Percentiles rank a stretch among this genome's conserved stretches.
Evolutionary conservation across 2,329 filamentous ascomycete species (phyloP).

Genomic region (Fusarium sp.): DNA sequence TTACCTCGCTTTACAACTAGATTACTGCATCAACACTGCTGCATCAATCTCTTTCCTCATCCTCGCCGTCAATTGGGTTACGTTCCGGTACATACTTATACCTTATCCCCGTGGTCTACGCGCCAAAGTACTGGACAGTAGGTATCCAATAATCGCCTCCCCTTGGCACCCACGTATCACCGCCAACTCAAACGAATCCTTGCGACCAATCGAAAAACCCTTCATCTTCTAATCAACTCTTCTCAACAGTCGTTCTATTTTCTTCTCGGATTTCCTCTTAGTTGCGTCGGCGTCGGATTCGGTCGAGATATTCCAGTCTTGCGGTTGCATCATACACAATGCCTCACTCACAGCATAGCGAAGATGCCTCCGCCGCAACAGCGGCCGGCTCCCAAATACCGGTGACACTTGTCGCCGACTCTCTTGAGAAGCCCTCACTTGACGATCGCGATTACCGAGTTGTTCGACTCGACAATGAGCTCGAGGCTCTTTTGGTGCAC

Average conservation of each 20-base stretch:
- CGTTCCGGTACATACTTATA: conserved; percentile 4
- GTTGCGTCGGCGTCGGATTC: conserved; percentile 20
- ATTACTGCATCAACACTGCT: conserved; percentile 15
- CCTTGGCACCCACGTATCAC: conserved; percentile 23
- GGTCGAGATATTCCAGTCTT: conserved; percentile 24
- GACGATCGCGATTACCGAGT: conserved; percentile 92
- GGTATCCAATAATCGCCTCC: conserved; percentile 26
- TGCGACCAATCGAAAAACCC: conserved; percentile 29
- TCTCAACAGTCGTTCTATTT: conserved; percentile 22
- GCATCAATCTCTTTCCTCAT: background rate
- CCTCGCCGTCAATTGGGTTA: conserved; percentile 24
- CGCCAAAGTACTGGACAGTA: conserved; percentile 4
- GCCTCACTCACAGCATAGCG: conserved; percentile 48
- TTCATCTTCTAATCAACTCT: conserved; percentile 1
- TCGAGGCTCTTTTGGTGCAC: conserved; percentile 93
- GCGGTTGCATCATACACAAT: conserved; percentile 43
- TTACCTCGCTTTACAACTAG: conserved; percentile 12
- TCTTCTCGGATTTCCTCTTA: conserved; percentile 13
- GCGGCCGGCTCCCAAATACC: conserved; percentile 45
- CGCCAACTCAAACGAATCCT: conserved; percentile 30
- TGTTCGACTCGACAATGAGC: conserved; percentile 83
- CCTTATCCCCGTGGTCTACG: conserved; percentile 8
- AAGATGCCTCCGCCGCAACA: conserved; percentile 40
- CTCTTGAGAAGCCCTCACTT: conserved; percentile 83
- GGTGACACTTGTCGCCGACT: conserved; percentile 69